A percentile compares a stretch with the other conserved stretches of the same genome.
These are phyloP conservation scores for Pseudogymnoascus sp. DNA, from an alignment of 2,329 filamentous ascomycete genomes.

Conservation along the genomic window DNA sequence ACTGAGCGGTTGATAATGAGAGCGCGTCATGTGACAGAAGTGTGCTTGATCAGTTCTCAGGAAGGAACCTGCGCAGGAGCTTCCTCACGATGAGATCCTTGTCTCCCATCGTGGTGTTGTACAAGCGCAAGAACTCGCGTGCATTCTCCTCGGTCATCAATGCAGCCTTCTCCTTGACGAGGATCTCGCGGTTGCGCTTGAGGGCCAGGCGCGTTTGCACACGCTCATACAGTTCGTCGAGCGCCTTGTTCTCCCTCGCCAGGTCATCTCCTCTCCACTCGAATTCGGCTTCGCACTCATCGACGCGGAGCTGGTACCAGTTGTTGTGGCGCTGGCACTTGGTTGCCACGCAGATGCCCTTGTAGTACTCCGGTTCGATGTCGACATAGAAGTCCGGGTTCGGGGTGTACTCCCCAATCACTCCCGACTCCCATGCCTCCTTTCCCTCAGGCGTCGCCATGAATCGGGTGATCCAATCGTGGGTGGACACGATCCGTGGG, in stretches of 20 bases:
- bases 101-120: background rate
- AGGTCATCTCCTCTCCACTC: background rate
- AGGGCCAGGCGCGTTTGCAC: background rate
- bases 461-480: background rate
- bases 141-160: background rate
- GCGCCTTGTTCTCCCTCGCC: background rate
- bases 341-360: background rate
- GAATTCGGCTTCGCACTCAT: background rate
- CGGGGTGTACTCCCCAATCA: background rate
- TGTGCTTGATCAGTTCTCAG: background rate
- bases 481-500: background rate
- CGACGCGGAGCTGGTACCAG: background rate
- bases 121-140: background rate
- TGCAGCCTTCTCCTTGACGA: background rate
- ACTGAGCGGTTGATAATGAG: no score
- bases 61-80: background rate
- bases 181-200: background rate
- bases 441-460: background rate
- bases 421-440: background rate
- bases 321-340: background rate
- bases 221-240: background rate
- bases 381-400: background rate
- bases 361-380: background rate
- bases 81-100: background rate
- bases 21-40: background rate